Conservation (phyloP, 257 asterid species). For the Solanum medicagineum region DNA sequence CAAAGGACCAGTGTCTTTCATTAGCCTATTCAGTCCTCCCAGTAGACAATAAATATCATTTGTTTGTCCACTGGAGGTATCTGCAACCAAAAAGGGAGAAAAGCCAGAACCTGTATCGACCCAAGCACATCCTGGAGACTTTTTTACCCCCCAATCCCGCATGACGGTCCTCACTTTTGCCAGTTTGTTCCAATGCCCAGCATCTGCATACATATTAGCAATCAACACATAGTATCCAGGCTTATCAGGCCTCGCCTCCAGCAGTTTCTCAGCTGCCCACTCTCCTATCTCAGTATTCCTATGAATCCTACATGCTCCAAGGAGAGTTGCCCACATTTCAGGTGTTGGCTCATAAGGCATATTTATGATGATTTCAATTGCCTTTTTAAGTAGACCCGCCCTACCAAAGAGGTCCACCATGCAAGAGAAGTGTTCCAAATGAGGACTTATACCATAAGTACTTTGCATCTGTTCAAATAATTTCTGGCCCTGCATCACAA, state of each 20-base stretch:
- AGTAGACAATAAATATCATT: slow-evolving; percentile 36
- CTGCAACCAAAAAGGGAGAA: slow-evolving; percentile 54
- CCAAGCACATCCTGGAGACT: slow-evolving; percentile 79
- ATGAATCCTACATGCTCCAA: slow-evolving; percentile 78
- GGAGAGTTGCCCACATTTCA: slow-evolving; percentile 79
- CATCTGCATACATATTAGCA: slow-evolving; percentile 81
- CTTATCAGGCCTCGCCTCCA: slow-evolving; percentile 51
- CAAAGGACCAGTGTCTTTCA: slow-evolving; percentile 42
- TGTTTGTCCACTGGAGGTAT: slow-evolving; percentile 32
- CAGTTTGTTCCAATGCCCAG: slow-evolving; percentile 64
- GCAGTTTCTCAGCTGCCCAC: slow-evolving; percentile 85
- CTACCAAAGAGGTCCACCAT: slow-evolving; percentile 83
- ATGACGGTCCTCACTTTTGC: slow-evolving; percentile 54
- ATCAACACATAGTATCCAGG: slow-evolving; percentile 75
- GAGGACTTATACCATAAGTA: slow-evolving; percentile 39
- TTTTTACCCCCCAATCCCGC: slow-evolving; percentile 74
- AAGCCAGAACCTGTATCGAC: slow-evolving; percentile 60
- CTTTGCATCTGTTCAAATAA: slow-evolving; percentile 53
- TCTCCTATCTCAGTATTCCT: slow-evolving; percentile 49
- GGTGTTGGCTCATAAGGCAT: slow-evolving; percentile 65
- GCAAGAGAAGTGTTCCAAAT: slow-evolving; percentile 70
- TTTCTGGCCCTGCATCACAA: slow-evolving; percentile 43
- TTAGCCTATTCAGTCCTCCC: slow-evolving; percentile 37
- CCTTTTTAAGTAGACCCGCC: slow-evolving; percentile 57
- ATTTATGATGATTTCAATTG: slow-evolving; percentile 30